phyloP scores from a whole-genome alignment of 2,329 filamentous ascomycete genomes.

The Sporothrix variecibatus region DNA sequence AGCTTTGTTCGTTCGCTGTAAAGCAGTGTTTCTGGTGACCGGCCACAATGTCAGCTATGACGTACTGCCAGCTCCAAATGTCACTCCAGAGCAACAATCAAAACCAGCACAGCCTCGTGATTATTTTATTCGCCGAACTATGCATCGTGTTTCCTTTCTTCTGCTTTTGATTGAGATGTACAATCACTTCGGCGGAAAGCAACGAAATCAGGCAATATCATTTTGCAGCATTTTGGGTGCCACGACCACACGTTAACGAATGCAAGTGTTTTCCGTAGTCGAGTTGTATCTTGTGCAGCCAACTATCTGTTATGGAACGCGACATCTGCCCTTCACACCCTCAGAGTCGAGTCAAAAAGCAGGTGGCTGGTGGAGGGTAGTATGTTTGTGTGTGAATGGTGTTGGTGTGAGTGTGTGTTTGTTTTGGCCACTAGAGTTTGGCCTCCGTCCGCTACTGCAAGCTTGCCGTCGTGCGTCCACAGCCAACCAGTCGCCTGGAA shows the following conservation, averaged over 20 bases:
- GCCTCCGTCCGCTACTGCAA: conserved; percentile 4
- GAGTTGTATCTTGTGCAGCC: neutral
- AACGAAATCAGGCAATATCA: neutral
- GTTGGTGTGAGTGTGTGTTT: neutral
- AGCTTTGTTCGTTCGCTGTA: neutral
- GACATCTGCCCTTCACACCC: neutral
- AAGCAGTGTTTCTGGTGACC: neutral
- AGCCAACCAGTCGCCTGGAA: conserved; percentile 11
- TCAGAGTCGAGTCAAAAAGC: neutral
- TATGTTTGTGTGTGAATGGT: conserved; percentile 3
- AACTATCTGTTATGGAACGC: neutral
- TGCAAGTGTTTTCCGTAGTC: neutral
- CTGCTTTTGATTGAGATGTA: neutral
- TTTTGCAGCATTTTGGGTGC: neutral
- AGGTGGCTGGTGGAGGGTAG: conserved; percentile 21
- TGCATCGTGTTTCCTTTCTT: neutral
- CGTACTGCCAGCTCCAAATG: neutral
- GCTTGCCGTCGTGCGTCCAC: neutral
- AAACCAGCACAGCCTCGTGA: neutral
- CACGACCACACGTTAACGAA: neutral
- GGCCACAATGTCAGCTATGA: neutral
- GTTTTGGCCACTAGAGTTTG: conserved; percentile 1
- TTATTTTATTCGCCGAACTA: neutral
- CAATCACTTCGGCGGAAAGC: neutral
- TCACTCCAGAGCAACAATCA: neutral